A percentile compares a stretch with the other conserved stretches of the same genome.
Conservation (phyloP, 768 basidiomycete genomes). For the Trametes cinnabarina region DNA sequence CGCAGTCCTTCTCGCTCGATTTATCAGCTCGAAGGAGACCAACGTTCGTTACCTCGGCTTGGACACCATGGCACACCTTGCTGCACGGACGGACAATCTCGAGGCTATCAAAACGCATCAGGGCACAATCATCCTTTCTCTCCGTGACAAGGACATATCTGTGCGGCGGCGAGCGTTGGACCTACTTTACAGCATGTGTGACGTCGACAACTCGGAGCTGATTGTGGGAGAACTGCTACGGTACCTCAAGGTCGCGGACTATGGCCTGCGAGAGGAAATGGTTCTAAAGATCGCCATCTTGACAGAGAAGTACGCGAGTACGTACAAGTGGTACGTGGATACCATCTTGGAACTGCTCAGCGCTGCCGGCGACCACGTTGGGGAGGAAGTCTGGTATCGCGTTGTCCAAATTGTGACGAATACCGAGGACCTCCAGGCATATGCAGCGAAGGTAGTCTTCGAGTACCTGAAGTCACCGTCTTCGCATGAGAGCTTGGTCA, state of each 20-base stretch:
- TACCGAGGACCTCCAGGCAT: constrained; percentile 95
- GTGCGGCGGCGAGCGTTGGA: constrained; percentile 93
- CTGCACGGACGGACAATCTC: constrained; percentile 87
- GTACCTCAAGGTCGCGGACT: constrained; percentile 95
- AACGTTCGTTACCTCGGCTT: constrained; percentile 97
- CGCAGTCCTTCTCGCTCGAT: constrained; percentile 87
- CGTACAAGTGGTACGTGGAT: constrained; percentile 99
- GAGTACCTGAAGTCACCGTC: constrained; percentile 84
- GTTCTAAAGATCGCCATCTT: constrained; percentile 97
- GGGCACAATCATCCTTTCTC: constrained; percentile 88
- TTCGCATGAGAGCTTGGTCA: constrained; percentile 91
- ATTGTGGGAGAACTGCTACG: constrained; percentile 94
- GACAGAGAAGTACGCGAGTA: constrained; percentile 97
- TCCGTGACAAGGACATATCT: constrained; percentile 96
- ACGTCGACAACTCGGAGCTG: constrained; percentile 91
- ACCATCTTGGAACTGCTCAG: constrained; percentile 95
- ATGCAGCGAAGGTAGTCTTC: constrained; percentile 90
- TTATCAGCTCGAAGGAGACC: constrained; percentile 97
- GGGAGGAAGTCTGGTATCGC: constrained; percentile 99
- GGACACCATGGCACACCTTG: constrained; percentile 98
- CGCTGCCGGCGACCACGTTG: constrained; percentile 97
- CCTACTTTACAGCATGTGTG: constrained; percentile 98
- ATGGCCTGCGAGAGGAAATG: constrained; percentile 96
- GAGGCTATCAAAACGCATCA: constrained; percentile 95
- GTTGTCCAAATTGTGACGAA: constrained; percentile 98